Evolutionary conservation across 805 yeast genomes (phyloP).

Genomic region (Millerago galiae): DNA sequence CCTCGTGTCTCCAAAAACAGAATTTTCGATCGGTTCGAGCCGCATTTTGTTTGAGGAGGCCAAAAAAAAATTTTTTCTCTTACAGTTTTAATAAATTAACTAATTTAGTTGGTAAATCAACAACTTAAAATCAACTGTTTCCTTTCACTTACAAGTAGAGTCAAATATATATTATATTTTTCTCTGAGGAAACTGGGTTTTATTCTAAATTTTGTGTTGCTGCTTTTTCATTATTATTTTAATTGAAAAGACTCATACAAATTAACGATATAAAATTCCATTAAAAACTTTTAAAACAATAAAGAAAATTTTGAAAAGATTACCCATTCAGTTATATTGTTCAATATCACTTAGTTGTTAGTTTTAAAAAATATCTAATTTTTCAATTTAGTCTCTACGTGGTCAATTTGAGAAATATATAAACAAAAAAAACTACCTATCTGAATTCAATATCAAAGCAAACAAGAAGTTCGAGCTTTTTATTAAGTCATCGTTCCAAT

Average conservation of each 20-base stretch:
- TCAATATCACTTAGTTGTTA: no score
- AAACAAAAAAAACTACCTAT: neutral
- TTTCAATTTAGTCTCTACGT: no score
- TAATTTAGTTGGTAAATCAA: constrained; percentile 6
- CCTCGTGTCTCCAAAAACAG: no score
- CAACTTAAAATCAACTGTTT: constrained; percentile 5
- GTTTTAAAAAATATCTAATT: no score
- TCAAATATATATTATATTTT: constrained; percentile 7
- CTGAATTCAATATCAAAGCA: neutral
- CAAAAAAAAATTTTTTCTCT: neutral
- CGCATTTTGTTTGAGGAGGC: neutral
- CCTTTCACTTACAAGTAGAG: constrained; percentile 8
- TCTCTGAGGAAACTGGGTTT: constrained; percentile 21
- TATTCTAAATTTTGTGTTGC: constrained; percentile 6
- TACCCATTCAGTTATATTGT: no score
- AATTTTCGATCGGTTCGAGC: no score
- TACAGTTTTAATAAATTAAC: neutral
- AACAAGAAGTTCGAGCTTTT: constrained; percentile 32
- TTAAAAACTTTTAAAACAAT: neutral
- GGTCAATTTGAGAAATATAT: no score
- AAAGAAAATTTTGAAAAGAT: no score
- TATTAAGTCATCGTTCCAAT: constrained; percentile 33
- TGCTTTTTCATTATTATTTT: neutral
- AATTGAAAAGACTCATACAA: constrained; percentile 2
- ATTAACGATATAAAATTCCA: neutral